Evolutionary conservation across 1,284 basidiomycete genomes (phyloP).

Genomic region (Anthracocystis walkeri): DNA sequence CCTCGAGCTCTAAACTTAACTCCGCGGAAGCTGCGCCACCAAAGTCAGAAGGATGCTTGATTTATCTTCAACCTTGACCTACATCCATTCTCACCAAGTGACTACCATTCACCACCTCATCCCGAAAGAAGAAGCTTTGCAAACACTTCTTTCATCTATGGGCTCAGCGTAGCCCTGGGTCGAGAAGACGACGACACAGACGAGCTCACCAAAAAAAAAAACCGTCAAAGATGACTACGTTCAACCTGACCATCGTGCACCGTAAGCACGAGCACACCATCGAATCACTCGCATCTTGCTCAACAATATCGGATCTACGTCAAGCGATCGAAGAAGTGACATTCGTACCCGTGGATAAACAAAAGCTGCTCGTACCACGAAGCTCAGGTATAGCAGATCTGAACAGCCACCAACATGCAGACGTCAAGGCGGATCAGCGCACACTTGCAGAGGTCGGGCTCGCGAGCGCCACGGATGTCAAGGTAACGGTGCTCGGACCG

Average conservation of each 20-base stretch:
- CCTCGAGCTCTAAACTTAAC: neutral
- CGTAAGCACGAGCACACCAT: conserved; percentile 35
- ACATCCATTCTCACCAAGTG: neutral
- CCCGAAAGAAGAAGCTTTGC: too few relatives aligned
- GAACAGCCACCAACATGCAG: conserved; percentile 15
- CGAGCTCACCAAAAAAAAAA: neutral
- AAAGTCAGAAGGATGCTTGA: neutral
- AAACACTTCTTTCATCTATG: too few relatives aligned
- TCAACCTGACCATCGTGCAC: conserved; percentile 27
- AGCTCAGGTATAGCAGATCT: conserved; percentile 36
- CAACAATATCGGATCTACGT: conserved; percentile 33
- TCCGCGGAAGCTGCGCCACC: conserved; percentile 7
- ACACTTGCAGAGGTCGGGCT: conserved; percentile 37
- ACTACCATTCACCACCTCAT: neutral
- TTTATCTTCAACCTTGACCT: neutral
- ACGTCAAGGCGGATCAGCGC: conserved; percentile 8
- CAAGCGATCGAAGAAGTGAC: conserved; percentile 41
- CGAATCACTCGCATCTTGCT: conserved; percentile 3
- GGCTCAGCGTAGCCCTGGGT: neutral
- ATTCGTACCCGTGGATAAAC: conserved; percentile 40
- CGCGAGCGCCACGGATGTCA: conserved; percentile 8
- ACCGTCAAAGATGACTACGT: conserved; percentile 13
- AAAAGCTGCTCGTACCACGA: conserved; percentile 51
- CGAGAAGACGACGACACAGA: neutral
- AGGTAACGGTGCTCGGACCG: conserved; percentile 52